Evolutionary conservation across 768 basidiomycete species (phyloP).

Genomic region (button mushroom (Agaricus bisporus)): DNA sequence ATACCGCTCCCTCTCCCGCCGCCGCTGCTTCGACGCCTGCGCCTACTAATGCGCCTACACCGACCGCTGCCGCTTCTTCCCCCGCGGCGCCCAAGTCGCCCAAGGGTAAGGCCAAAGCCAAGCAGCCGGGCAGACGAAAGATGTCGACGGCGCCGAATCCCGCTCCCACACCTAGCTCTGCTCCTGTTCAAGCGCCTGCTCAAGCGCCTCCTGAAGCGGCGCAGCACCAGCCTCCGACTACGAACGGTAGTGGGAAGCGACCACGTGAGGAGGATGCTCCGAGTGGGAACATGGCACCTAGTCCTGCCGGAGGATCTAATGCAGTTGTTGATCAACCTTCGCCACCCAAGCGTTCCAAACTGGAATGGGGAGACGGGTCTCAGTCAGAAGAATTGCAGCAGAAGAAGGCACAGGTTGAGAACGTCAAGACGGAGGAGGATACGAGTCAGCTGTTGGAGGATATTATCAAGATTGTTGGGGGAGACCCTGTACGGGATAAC

Average conservation of each 20-base stretch:
- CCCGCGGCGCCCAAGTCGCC: constrained; percentile 71
- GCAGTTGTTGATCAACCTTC: constrained; percentile 44
- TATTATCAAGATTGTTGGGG: constrained; percentile 48
- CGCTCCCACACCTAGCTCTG: constrained; percentile 15
- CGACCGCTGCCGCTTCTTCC: constrained; percentile 47
- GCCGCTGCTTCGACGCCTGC: constrained; percentile 35
- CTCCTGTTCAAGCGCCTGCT: neutral
- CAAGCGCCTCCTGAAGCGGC: neutral
- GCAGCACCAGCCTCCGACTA: constrained; percentile 11
- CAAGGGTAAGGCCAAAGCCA: constrained; percentile 52
- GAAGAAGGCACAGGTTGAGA: constrained; percentile 35
- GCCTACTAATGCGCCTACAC: constrained; percentile 41
- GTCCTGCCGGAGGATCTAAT: constrained; percentile 22
- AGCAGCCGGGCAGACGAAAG: constrained; percentile 25
- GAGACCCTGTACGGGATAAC: constrained; percentile 29
- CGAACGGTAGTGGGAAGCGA: constrained; percentile 35
- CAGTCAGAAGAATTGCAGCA: constrained; percentile 43
- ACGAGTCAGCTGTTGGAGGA: constrained; percentile 54
- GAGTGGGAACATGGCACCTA: constrained; percentile 21
- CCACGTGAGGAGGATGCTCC: constrained; percentile 46
- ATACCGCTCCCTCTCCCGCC: constrained; percentile 16
- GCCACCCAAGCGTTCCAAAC: constrained; percentile 67
- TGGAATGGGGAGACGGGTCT: constrained; percentile 58
- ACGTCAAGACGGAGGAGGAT: constrained; percentile 64
- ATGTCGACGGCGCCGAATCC: constrained; percentile 24